Evolutionary conservation across 2,329 filamentous ascomycete genomes (phyloP), one percentile per base, ranked within the genome.

Genomic region (Dothideomycetes sp.): DNA sequence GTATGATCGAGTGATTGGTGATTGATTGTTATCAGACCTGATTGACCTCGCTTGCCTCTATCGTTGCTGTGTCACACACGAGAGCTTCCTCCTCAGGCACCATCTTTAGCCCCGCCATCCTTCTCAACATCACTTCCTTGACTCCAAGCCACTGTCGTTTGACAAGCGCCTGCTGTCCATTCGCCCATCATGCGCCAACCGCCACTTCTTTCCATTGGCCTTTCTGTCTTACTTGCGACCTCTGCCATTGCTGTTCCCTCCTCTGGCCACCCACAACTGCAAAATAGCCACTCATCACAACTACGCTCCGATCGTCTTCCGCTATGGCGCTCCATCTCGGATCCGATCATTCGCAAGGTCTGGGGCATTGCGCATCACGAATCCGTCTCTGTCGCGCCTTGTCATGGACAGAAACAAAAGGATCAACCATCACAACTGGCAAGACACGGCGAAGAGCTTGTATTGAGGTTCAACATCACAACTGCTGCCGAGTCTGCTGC

Each of bases 401-500:
- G 36, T 24, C 27, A 40, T 27, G 7, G 8, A 7, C 5, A 12
- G 7, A 27, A 16, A 32, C 30, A 32, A 32, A 32, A 16, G n/a
- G 11, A 32, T n/a, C 5, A 8, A 5, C n/a, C 30, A 32, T 8
- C 30, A 15, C 30, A 32, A 8, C 44, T 50, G 16, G 50, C 55
- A 11, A 39, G 66, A 44, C 94, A 94, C 57, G 76, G 77, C 45
- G 75, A 81, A 46, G 80, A 95, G 59, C 71, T 94, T n/a, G 86
- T 98, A 12, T 65, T 96, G 46, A 79, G 91, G 30, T 95, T 96
- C 70, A 85, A 82, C 53, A 66, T 95, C 40, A 79, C 73, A 45
- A 78, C 73, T 18, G 60, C 69, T 3, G 70, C 77, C 15, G 84
- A 94, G 54, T 79, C 84, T 43, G 61, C 65, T 24, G 80, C 80